Evolutionary conservation across 1,139 yeast genomes (phyloP), one percentile per base, ranked within the genome.

Genomic region (Dujonia santamariae): DNA sequence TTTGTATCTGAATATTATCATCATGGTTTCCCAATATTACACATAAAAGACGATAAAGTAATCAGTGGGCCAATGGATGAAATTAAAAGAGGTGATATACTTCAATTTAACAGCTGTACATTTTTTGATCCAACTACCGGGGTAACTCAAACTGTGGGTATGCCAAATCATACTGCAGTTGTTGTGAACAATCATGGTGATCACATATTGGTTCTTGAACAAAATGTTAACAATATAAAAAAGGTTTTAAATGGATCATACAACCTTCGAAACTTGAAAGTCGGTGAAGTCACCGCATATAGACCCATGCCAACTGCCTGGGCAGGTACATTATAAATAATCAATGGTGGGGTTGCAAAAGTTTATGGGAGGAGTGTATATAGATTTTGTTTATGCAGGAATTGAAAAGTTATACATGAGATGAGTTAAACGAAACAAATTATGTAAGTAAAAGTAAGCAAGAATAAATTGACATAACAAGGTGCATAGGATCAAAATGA

Each of bases 111-210:
- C 30, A 44, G 56, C 3, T 74, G 78, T 37, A 54, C 57, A 15
- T 77, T 81, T 45, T 57, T 56, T 47, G 56, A 47, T 50, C 56
- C 36, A 30, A 52, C 39, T 32, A 49, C 32, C 43, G 63, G 62
- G 13, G 30, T 43, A 3, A 54, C 56, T 1, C 54, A 51, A 37
- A 59, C 59, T 2, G 69, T 57, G 2, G 90, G 90, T 0, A 63
- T 64, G 7, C 90, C 90, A 2, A 76, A 81, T 51, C 90, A 82
- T 50, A 82, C 90, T 0, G 61, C 85, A 1, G 69, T 82, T 13
- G 81, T 81, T 1, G 48, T 71, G n/a, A 61, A 51, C 9, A 59
- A 60, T 30, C 47, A 45, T 1, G 57, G 55, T 1, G 63, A 54
- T 4, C 50, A 44, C 27, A 17, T n/a, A 21, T 42, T 80, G 8